These are phyloP conservation scores for Daldinia eschscholtzii DNA, from an alignment of 2,329 filamentous ascomycete genomes.

Conservation along the genomic window DNA sequence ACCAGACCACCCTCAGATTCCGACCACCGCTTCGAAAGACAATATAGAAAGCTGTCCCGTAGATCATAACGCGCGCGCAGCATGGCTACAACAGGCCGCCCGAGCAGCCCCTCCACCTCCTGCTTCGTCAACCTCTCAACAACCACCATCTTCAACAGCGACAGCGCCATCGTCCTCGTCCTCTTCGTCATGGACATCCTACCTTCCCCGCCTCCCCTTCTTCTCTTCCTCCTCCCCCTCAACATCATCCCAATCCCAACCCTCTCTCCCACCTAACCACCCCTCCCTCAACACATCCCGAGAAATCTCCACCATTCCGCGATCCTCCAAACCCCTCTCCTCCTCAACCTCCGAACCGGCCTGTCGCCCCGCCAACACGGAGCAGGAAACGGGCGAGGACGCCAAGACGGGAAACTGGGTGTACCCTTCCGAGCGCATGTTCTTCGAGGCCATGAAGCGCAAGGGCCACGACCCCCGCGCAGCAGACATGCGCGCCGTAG, in stretches of 20 bases:
- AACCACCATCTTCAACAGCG: slow-evolving; percentile 45
- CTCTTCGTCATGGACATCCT: slow-evolving; percentile 57
- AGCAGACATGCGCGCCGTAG: slow-evolving; percentile 88
- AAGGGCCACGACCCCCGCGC: slow-evolving; percentile 82
- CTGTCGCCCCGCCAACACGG: slow-evolving; percentile 70
- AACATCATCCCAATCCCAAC: slow-evolving; percentile 31
- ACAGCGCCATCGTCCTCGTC: background rate
- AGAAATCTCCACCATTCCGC: slow-evolving; percentile 83
- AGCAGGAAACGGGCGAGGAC: slow-evolving; percentile 81
- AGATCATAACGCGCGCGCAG: slow-evolving; percentile 75
- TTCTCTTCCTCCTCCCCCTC: slow-evolving; percentile 47
- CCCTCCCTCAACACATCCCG: slow-evolving; percentile 72
- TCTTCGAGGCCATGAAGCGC: slow-evolving; percentile 95
- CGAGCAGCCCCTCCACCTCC: slow-evolving; percentile 28
- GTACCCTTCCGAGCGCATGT: slow-evolving; percentile 96
- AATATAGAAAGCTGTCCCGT: slow-evolving; percentile 69
- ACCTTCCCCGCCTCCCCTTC: slow-evolving; percentile 60
- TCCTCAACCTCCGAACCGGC: background rate
- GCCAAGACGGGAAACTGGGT: slow-evolving; percentile 88
- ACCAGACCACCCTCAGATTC: slow-evolving; percentile 46
- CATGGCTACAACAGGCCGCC: slow-evolving; percentile 66
- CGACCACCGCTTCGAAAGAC: slow-evolving; percentile 24
- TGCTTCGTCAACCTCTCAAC: slow-evolving; percentile 47
- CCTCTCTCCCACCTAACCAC: slow-evolving; percentile 18
- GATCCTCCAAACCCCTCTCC: slow-evolving; percentile 58